phyloP scores from a whole-genome alignment of 2,329 filamentous ascomycete species.

The Phialophora verrucosa region DNA sequence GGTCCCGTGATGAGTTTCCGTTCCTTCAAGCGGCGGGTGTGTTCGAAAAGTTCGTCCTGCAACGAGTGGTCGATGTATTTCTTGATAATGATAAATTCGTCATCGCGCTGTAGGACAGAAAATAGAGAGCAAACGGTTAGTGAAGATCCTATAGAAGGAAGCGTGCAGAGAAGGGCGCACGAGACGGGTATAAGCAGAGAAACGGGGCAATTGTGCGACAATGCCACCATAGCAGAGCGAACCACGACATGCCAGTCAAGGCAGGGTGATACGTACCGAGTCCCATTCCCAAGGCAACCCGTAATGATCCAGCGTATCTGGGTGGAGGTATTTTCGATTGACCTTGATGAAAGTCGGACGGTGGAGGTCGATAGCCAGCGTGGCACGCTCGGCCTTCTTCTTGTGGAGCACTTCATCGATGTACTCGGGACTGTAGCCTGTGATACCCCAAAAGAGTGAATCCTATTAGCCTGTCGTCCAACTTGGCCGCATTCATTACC shows the following conservation, averaged over 20 bases:
- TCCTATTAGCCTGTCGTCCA: constrained; percentile 22
- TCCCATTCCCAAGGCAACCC: constrained; percentile 55
- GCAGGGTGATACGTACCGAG: constrained; percentile 37
- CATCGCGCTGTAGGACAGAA: constrained; percentile 57
- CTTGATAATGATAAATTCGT: constrained; percentile 74
- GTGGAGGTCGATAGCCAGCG: constrained; percentile 38
- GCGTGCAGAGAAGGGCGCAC: neutral
- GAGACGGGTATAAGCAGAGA: neutral
- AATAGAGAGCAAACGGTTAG: constrained; percentile 34
- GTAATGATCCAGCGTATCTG: constrained; percentile 55
- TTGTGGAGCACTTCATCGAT: constrained; percentile 51
- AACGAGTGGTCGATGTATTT: constrained; percentile 73
- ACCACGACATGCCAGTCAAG: constrained; percentile 1
- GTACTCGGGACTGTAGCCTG: constrained; percentile 49
- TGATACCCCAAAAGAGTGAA: constrained; percentile 36
- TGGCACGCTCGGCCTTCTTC: constrained; percentile 44
- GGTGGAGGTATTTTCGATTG: constrained; percentile 53
- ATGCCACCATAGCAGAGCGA: constrained; percentile 40
- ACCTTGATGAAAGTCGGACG: constrained; percentile 55
- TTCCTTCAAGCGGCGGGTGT: constrained; percentile 63
- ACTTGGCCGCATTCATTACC: constrained; percentile 12
- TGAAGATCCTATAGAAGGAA: neutral
- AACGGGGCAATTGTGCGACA: neutral
- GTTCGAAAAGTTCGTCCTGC: constrained; percentile 73
- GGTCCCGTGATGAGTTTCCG: constrained; percentile 42